A percentile compares a stretch with the other conserved stretches of the same genome.
These are phyloP conservation scores for Quercus variabilis DNA, from an alignment of 306 rosid genomes.

Conservation along the genomic window DNA sequence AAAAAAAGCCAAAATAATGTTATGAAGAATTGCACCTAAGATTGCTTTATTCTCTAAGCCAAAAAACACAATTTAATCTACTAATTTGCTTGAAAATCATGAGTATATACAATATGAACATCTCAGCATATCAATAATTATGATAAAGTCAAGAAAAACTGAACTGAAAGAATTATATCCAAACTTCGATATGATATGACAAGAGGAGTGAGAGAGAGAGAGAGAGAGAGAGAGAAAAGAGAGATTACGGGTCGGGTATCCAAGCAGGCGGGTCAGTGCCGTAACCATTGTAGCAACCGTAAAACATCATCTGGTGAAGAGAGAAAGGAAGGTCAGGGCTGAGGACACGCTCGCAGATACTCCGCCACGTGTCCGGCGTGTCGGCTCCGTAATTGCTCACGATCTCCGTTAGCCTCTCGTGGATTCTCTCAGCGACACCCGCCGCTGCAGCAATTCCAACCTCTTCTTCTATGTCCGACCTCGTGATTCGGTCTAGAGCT, in stretches of 20 bases:
- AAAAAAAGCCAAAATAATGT: too few relatives aligned
- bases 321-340: conserved; percentile 74
- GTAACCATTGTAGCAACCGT: conserved; percentile 54
- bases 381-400: conserved; percentile 37
- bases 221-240: too few relatives aligned
- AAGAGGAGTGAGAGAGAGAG: not conserved
- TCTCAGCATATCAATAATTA: too few relatives aligned
- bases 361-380: conserved; percentile 72
- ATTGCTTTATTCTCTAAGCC: too few relatives aligned
- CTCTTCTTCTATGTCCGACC: conserved; percentile 62
- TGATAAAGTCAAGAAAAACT: too few relatives aligned
- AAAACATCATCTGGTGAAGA: conserved; percentile 79
- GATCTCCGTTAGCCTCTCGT: conserved; percentile 41
- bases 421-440: conserved; percentile 43
- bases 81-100: too few relatives aligned
- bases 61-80: too few relatives aligned
- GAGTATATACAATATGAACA: too few relatives aligned
- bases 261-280: conserved; percentile 95
- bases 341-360: conserved; percentile 52
- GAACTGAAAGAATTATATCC: too few relatives aligned
- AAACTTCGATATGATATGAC: not conserved
- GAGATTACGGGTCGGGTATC: conserved; percentile 70
- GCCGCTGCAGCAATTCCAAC: conserved; percentile 30
- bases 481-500: conserved; percentile 46
- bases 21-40: too few relatives aligned